These are phyloP conservation scores for Daldinia caldariorum DNA, from an alignment of 495 filamentous ascomycete species.

Conservation along the genomic window DNA sequence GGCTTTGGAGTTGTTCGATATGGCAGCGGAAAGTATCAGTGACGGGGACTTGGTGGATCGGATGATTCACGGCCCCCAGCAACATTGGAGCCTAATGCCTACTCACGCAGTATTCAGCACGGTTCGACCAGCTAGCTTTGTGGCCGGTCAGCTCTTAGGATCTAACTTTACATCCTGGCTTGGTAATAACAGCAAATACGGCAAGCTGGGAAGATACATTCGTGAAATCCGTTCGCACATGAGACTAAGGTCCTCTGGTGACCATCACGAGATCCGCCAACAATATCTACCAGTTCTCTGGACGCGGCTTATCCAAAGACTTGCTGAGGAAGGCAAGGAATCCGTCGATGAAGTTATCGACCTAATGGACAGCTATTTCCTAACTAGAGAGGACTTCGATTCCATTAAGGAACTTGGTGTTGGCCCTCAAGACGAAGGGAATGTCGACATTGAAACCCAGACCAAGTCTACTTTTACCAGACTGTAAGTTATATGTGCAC, in stretches of 20 bases:
- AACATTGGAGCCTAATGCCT: constrained; percentile 98
- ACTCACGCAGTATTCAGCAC: constrained; percentile 97
- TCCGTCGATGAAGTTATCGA: constrained; percentile 77
- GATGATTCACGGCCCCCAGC: constrained; percentile 98
- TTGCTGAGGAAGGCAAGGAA: constrained; percentile 79
- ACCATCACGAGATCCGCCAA: constrained; percentile 92
- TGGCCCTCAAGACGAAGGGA: constrained; percentile 78
- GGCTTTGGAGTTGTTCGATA: constrained; percentile 80
- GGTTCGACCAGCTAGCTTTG: constrained; percentile 88
- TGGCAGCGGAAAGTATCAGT: constrained; percentile 93
- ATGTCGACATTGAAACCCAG: constrained; percentile 80
- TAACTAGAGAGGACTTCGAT: constrained; percentile 96
- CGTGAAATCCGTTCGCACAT: constrained; percentile 98
- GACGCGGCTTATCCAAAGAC: constrained; percentile 75
- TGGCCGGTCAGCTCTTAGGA: constrained; percentile 75
- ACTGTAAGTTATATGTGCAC: constrained; percentile 60
- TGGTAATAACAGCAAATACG: constrained; percentile 90
- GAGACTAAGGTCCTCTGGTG: constrained; percentile 89
- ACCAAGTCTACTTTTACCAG: constrained; percentile 91
- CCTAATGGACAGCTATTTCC: constrained; percentile 95
- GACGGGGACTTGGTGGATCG: constrained; percentile 96
- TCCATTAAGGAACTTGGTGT: constrained; percentile 90
- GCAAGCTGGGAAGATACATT: constrained; percentile 83
- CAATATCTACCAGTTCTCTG: constrained; percentile 94
- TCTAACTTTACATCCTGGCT: constrained; percentile 86